A percentile compares a stretch with the other conserved stretches of the same genome.
These are phyloP conservation scores for Secale cereale DNA, from an alignment of 176 grass and related monocot species.

Conservation along the genomic window DNA sequence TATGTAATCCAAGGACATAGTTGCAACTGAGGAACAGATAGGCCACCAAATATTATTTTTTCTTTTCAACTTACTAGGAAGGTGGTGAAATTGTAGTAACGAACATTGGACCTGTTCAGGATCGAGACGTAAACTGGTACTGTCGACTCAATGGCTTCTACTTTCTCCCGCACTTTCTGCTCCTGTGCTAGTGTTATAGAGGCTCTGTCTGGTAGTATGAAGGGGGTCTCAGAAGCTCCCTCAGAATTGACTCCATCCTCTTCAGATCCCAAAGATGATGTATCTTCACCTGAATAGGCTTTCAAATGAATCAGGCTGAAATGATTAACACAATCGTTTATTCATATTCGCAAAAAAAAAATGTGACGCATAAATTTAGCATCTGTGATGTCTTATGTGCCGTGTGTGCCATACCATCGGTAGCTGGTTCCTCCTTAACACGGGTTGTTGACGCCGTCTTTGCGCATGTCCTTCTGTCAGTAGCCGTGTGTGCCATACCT, in stretches of 20 bases:
- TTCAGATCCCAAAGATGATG: not conserved
- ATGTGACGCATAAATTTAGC: not conserved
- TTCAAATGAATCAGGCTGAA: not conserved
- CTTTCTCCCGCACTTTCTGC: conserved; percentile 15
- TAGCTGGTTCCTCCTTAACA: conserved; percentile 5
- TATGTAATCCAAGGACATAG: too few relatives aligned
- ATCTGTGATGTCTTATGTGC: not conserved
- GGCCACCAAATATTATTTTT: not conserved
- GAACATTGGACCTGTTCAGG: conserved; percentile 16
- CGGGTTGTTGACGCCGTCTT: not conserved
- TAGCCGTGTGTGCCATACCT: not conserved
- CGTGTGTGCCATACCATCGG: conserved; percentile 18
- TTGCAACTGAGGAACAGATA: not conserved
- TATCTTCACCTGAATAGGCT: not conserved
- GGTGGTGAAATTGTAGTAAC: not conserved
- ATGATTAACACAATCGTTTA: too few relatives aligned
- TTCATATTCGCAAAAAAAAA: not conserved
- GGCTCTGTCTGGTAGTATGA: not conserved
- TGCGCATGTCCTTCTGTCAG: not conserved
- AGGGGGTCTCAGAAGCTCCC: not conserved
- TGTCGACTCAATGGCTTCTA: not conserved
- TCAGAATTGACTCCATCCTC: not conserved
- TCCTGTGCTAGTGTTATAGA: conserved; percentile 15
- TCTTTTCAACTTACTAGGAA: not conserved
- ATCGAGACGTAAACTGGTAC: conserved; percentile 22